Evolutionary conservation across 495 filamentous ascomycete genomes (phyloP).

Genomic region (Neurospora sp.): DNA sequence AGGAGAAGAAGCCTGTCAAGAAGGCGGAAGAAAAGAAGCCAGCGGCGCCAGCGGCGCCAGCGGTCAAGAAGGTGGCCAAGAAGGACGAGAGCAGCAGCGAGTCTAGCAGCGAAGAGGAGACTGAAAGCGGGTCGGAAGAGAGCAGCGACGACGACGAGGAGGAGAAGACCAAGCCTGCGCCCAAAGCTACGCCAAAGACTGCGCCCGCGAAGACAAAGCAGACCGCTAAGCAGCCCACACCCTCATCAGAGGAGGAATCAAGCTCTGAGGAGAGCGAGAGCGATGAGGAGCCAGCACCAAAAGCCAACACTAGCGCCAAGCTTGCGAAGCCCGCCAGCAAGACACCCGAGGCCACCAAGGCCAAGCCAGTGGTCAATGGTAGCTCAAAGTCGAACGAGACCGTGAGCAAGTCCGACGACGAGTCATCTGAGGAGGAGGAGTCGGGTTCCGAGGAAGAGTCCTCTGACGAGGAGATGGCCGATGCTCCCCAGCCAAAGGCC

Average conservation of each 20-base stretch:
- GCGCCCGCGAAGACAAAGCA: background rate
- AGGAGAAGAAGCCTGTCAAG: background rate
- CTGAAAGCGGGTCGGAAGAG: background rate
- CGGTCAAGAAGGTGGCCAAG: slow-evolving; percentile 3
- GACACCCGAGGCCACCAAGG: background rate
- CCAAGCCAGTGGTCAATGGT: background rate
- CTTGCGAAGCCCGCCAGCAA: slow-evolving; percentile 1
- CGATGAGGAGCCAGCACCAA: slow-evolving; percentile 14
- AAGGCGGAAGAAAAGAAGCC: slow-evolving; percentile 8
- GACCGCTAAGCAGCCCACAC: background rate
- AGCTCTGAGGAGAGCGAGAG: slow-evolving; percentile 10
- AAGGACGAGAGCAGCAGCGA: slow-evolving; percentile 7
- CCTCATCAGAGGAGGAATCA: slow-evolving; percentile 9
- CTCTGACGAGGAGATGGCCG: slow-evolving; percentile 14
- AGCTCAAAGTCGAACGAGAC: slow-evolving; percentile 11
- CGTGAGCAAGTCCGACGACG: slow-evolving; percentile 18
- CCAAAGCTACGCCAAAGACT: slow-evolving; percentile 5
- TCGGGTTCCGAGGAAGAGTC: slow-evolving; percentile 1
- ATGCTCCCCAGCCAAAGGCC: slow-evolving; percentile 10
- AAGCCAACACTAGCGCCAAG: slow-evolving; percentile 5
- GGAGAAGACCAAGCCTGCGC: background rate
- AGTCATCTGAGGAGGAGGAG: slow-evolving; percentile 3
- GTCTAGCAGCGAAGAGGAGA: background rate
- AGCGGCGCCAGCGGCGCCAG: background rate
- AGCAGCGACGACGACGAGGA: background rate